phyloP scores from a whole-genome alignment of 768 basidiomycete genomes.

The Suillus plorans region DNA sequence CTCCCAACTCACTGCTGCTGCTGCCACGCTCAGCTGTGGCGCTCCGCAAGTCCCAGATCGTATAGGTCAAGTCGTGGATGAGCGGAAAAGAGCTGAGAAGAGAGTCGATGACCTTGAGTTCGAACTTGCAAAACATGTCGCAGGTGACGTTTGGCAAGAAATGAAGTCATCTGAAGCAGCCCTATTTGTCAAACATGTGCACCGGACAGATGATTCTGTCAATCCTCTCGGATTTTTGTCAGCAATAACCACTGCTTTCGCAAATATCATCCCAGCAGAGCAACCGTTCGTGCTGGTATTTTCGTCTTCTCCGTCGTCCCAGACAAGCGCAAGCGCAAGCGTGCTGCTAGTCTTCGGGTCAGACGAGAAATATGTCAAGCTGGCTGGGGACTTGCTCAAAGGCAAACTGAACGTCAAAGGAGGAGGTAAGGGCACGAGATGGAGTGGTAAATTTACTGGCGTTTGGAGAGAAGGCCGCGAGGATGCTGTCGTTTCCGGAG shows the following conservation, averaged over 20 bases:
- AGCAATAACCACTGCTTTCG: conserved; percentile 51
- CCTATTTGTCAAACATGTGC: conserved; percentile 49
- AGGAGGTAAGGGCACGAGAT: conserved; percentile 72
- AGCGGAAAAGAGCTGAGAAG: conserved; percentile 65
- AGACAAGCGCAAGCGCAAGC: conserved; percentile 46
- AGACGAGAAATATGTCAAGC: conserved; percentile 59
- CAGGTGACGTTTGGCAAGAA: conserved; percentile 39
- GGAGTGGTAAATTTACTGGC: conserved; percentile 75
- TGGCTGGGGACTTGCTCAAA: conserved; percentile 56
- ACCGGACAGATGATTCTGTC: conserved; percentile 59
- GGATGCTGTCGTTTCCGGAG: conserved; percentile 16
- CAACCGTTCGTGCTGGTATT: conserved; percentile 49
- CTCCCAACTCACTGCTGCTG: conserved; percentile 49
- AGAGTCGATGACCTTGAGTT: conserved; percentile 67
- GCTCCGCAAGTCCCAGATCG: conserved; percentile 66
- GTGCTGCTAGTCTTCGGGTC: conserved; percentile 62
- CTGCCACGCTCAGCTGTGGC: conserved; percentile 67
- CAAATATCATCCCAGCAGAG: conserved; percentile 22
- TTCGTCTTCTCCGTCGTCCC: conserved; percentile 62
- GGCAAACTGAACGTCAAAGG: conserved; percentile 64
- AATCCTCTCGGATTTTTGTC: conserved; percentile 62
- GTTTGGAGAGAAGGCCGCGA: conserved; percentile 27
- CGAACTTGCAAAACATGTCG: conserved; percentile 58
- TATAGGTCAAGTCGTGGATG: conserved; percentile 63
- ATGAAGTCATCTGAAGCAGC: conserved; percentile 25